Base-by-base conservation (phyloP, 352 stramenopile species). In the Globisporangium heterothallicum region DNA sequence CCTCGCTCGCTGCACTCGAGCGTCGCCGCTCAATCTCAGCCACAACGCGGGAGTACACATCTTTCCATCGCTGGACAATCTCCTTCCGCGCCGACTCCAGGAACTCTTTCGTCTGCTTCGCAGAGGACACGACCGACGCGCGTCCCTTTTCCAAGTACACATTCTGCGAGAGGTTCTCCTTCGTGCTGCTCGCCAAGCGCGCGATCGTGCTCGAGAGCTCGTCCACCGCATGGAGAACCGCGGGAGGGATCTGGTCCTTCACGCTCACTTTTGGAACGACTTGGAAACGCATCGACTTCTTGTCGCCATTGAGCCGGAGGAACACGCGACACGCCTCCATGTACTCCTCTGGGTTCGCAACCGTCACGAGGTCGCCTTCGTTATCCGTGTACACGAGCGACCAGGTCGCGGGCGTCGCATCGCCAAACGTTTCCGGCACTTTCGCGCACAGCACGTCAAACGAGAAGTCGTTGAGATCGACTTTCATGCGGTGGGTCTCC, bases 381-480 rank as follows among this genome's bases (percentile, higher is more conserved):
- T 88, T 68, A 55, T 91, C 79, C 35, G 67, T 70, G 67, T 88
- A 91, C 44, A 87, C 56, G 21, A 91, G 59, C 47, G 66, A 65
- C 65, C 68, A 88, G 32, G 43, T n/a, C 30, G 41, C 27, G 8
- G 65, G 53, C 8, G 70, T 43, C 12, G 51, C 47, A n/a, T 65
- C 51, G 7, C 45, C 53, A 49, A 85, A 84, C 32, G 49, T 54
- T 38, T 71, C 63, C 22, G 61, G 19, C 21, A 78, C 72, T 38
- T 73, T 75, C 40, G 42, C 46, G n/a, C 63, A 40, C 27, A 89
- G 56, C 25, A 66, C 34, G 13, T 76, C 64, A 61, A 79, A 82
- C 32, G 59, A 73, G 53, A 85, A 49, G 38, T 66, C 46, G 26
- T 64, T 42, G 26, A 51, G 41, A 6, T 58, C 34, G 46, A 86